Evolutionary conservation across 2,329 filamentous ascomycete genomes (phyloP).

Genomic region (Orbilia javanica): DNA sequence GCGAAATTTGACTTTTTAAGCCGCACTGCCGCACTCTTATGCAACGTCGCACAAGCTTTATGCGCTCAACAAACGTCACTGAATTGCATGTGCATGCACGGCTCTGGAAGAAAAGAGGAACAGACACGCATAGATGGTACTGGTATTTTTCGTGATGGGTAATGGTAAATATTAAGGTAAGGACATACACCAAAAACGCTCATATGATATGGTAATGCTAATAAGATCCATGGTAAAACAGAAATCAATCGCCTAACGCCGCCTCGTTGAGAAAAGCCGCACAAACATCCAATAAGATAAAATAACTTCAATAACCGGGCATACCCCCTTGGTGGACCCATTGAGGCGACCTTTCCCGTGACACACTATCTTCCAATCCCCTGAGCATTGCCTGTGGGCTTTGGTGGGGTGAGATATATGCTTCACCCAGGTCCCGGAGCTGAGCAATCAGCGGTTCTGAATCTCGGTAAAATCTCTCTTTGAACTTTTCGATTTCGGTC

Average conservation of each 20-base stretch:
- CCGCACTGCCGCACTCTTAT: conserved; percentile 48
- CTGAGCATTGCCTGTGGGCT: conserved; percentile 54
- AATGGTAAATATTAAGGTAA: conserved; percentile 20
- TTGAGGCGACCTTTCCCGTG: conserved; percentile 45
- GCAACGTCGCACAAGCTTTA: conserved; percentile 31
- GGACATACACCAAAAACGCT: not conserved
- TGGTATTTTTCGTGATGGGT: not conserved
- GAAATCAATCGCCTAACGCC: conserved; percentile 24
- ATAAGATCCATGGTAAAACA: conserved; percentile 1
- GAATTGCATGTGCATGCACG: not conserved
- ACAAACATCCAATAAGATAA: not conserved
- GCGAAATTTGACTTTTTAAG: conserved; percentile 53
- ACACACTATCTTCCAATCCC: conserved; percentile 51
- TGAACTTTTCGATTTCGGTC: conserved; percentile 55
- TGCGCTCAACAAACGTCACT: not conserved
- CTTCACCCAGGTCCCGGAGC: conserved; percentile 43
- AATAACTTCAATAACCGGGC: conserved; percentile 30
- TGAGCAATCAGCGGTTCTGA: conserved; percentile 46
- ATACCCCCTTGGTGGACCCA: conserved; percentile 48
- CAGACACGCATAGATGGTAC: too few species aligned
- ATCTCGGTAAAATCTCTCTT: conserved; percentile 49
- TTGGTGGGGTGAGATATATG: conserved; percentile 50
- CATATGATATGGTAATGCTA: not conserved
- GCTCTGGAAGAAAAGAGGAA: not conserved
- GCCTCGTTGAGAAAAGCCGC: not conserved